Evolutionary conservation across 805 yeast species (phyloP).

Genomic region (Yamadazyma olivae): DNA sequence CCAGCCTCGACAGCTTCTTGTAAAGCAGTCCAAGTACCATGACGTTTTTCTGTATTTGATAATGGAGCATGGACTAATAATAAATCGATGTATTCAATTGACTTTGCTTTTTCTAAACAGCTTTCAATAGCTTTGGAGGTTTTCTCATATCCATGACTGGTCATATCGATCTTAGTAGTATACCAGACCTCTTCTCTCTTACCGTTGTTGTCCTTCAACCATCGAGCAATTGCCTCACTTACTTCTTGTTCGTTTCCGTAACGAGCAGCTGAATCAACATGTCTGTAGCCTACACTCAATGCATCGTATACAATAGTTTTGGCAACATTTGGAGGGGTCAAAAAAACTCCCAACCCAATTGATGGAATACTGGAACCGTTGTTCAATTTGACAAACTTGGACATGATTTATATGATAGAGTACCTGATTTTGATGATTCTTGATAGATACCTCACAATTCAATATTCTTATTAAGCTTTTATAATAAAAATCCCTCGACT

Average conservation of each 20-base stretch:
- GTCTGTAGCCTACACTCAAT: slow-evolving; percentile 65
- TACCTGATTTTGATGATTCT: too few species aligned
- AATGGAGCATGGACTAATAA: slow-evolving; percentile 56
- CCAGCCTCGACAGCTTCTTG: slow-evolving; percentile 71
- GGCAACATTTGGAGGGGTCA: slow-evolving; percentile 5
- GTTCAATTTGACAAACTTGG: slow-evolving; percentile 3
- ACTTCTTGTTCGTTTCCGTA: slow-evolving; percentile 65
- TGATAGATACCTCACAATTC: neutral
- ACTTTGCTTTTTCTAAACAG: slow-evolving; percentile 29
- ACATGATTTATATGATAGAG: too few species aligned
- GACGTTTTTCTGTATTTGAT: slow-evolving; percentile 6
- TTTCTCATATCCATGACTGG: slow-evolving; percentile 33
- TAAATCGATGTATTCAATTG: slow-evolving; percentile 39
- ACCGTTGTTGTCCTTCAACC: slow-evolving; percentile 16
- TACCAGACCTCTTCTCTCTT: slow-evolving; percentile 29
- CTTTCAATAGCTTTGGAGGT: slow-evolving; percentile 26
- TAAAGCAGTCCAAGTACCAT: slow-evolving; percentile 72
- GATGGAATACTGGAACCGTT: slow-evolving; percentile 8
- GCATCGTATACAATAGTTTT: slow-evolving; percentile 33
- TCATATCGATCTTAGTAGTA: slow-evolving; percentile 30
- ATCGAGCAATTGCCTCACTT: slow-evolving; percentile 54
- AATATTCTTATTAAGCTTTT: neutral
- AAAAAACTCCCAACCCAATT: slow-evolving; percentile 11
- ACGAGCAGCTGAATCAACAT: slow-evolving; percentile 67
- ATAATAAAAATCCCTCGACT: neutral